Percentiles rank a stretch among this genome's conserved stretches.
These are phyloP conservation scores for Candida krabiensis DNA, from an alignment of 805 yeast genomes.

Conservation along the genomic window DNA sequence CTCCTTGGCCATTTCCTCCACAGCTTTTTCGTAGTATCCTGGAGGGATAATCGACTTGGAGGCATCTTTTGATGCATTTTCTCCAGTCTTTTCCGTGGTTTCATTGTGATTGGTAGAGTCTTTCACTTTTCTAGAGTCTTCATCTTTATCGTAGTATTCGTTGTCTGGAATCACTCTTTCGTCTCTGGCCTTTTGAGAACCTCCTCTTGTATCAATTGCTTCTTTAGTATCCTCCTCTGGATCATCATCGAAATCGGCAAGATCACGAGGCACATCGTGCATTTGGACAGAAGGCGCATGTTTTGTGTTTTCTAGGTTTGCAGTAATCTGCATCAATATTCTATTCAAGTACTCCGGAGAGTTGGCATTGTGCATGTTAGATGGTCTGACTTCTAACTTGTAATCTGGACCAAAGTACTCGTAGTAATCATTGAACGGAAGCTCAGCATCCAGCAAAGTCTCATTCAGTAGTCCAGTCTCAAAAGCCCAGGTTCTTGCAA, in stretches of 20 bases:
- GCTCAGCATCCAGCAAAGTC: slow-evolving; percentile 69
- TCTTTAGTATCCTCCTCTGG: slow-evolving; percentile 73
- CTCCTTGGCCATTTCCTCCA: slow-evolving; percentile 31
- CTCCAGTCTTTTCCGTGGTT: not conserved
- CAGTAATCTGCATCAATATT: slow-evolving; percentile 71
- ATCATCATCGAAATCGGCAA: slow-evolving; percentile 83
- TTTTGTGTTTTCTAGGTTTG: slow-evolving; percentile 83
- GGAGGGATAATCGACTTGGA: slow-evolving; percentile 21
- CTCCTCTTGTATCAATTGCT: slow-evolving; percentile 88
- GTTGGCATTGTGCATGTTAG: slow-evolving; percentile 96
- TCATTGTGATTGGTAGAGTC: slow-evolving; percentile 21
- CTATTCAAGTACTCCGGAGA: slow-evolving; percentile 89
- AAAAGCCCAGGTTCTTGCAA: slow-evolving; percentile 91
- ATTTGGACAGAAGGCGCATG: slow-evolving; percentile 97
- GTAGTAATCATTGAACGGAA: slow-evolving; percentile 93
- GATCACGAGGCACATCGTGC: slow-evolving; percentile 84
- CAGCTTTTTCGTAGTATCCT: slow-evolving; percentile 26
- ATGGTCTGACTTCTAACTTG: slow-evolving; percentile 89
- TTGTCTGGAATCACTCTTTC: slow-evolving; percentile 65
- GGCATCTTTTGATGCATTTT: slow-evolving; percentile 2
- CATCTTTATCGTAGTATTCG: slow-evolving; percentile 75
- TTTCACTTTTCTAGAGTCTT: slow-evolving; percentile 36
- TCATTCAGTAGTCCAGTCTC: slow-evolving; percentile 89
- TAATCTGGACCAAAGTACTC: slow-evolving; percentile 98
- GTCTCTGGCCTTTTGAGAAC: slow-evolving; percentile 84